phyloP scores from a whole-genome alignment of 371 early-diverging fungal genomes.

The Vairimorpha ceranae region DNA sequence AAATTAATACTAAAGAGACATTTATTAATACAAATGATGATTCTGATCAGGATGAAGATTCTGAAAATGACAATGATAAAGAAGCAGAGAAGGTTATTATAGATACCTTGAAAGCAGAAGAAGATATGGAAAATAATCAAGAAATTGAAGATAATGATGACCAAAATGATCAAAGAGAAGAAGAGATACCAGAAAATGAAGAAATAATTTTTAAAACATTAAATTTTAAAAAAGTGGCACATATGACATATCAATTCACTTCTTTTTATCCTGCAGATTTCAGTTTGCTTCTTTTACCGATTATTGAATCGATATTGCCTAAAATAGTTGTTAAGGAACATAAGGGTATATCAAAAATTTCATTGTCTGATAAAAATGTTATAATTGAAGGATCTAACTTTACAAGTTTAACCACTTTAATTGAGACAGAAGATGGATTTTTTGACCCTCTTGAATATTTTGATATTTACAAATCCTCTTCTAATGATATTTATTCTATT shows the following conservation, averaged over 20 bases:
- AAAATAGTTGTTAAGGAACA: conserved; percentile 39
- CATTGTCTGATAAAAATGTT: neutral
- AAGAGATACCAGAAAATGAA: conserved; percentile 34
- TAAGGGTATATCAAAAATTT: conserved; percentile 25
- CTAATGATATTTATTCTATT: conserved; percentile 90
- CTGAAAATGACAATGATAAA: conserved; percentile 19
- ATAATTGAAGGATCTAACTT: conserved; percentile 49
- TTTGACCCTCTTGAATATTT: conserved; percentile 72
- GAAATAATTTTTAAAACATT: conserved; percentile 5
- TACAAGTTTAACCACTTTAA: neutral
- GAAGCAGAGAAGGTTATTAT: conserved; percentile 24
- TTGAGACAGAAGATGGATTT: conserved; percentile 69
- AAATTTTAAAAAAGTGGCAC: conserved; percentile 33
- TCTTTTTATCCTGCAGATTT: conserved; percentile 42
- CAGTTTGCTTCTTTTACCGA: conserved; percentile 32
- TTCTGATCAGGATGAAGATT: conserved; percentile 11
- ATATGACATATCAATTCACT: neutral
- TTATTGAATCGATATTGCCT: conserved; percentile 37
- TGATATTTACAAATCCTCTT: conserved; percentile 64
- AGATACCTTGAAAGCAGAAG: conserved; percentile 24
- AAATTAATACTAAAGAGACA: neutral
- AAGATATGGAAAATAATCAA: conserved; percentile 22
- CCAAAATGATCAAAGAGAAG: conserved; percentile 7
- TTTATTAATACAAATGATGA: conserved; percentile 2
- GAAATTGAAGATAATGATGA: conserved; percentile 28